phyloP scores from a whole-genome alignment of 805 yeast species.

The Suhomyces tanzawaensis region DNA sequence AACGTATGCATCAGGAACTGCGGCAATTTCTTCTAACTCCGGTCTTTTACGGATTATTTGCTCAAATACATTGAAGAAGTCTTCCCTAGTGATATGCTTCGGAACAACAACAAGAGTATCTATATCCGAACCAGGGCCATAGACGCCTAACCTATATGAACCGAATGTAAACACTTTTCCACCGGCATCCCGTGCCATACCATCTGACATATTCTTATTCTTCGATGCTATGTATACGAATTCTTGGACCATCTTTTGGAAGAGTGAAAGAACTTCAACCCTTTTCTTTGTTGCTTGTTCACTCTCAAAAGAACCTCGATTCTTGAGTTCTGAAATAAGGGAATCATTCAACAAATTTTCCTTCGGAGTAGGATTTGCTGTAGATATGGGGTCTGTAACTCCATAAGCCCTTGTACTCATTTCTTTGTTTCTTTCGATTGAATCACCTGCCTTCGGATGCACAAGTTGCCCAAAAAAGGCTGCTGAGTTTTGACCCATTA shows the following conservation, averaged over 20 bases:
- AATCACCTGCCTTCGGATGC: too few species aligned
- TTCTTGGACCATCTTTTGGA: constrained; percentile 74
- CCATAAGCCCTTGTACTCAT: constrained; percentile 45
- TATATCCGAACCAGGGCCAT: constrained; percentile 98
- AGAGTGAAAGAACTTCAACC: constrained; percentile 62
- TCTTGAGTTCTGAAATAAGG: constrained; percentile 74
- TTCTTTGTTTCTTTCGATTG: too few species aligned
- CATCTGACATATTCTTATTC: constrained; percentile 89
- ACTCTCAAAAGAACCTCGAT: constrained; percentile 83
- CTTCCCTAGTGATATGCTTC: constrained; percentile 87
- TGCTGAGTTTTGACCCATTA: too few species aligned
- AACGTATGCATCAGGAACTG: constrained; percentile 97
- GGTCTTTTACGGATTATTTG: constrained; percentile 65
- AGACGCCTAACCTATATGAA: constrained; percentile 90
- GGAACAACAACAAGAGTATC: constrained; percentile 97
- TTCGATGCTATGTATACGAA: constrained; percentile 82
- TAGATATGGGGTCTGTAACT: constrained; percentile 80
- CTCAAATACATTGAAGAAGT: constrained; percentile 82
- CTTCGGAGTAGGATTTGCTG: constrained; percentile 77
- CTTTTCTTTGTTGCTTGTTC: constrained; percentile 82
- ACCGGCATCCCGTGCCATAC: constrained; percentile 96
- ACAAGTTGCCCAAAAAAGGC: too few species aligned
- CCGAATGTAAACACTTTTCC: constrained; percentile 97
- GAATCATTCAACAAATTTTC: constrained; percentile 76
- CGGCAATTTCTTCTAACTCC: constrained; percentile 85